Base-by-base conservation (phyloP, 2,329 filamentous ascomycete species). In the Aspergillus brasiliensis region DNA sequence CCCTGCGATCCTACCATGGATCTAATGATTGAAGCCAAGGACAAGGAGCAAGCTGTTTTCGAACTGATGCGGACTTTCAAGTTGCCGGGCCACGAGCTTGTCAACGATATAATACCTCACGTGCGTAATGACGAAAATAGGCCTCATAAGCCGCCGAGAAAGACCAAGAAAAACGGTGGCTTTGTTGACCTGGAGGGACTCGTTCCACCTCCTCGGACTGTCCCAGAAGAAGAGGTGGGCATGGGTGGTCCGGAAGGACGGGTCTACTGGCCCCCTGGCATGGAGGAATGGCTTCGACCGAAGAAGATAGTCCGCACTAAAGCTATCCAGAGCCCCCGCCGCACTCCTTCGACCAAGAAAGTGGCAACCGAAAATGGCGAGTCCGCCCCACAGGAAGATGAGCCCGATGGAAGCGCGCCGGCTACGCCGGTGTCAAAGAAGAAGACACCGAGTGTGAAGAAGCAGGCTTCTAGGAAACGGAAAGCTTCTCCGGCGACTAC, bases 11-110 rank as follows among this genome's bases (percentile, higher is more conserved):
- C 86, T 1, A 88, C 90, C 31, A 95, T 96, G 89, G 94, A 97
- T 71, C 81, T 98, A n/a, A 98, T 98, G 94, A 97, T 98, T 61
- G 94, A 98, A 78, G 94, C 94, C 51, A 98, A 98, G 74, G 94
- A 97, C 72, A 98, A 98, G 76, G 94, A 98, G 73, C 94, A 98
- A 75, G 92, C 94, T 0, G 92, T 97, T 0, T 96, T 98, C 69
- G 92, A 96, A 65, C 82, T 98, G 17, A 97, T 97, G 92, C 85
- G 90, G 21, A 92, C 83, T 0, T 96, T 92, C 74, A 92, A 89
- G 68, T 81, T 98, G 0, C 91, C 92, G 0, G 92, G 92, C 0
- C 91, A 88, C 77, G 83, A 95, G 19, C 83, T 77, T 0, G 87
- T 96, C 71, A 90, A 89, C 66, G 87, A 96, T 57, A 80, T 98